Conservation (phyloP, 2,329 filamentous ascomycete genomes). For the Aspergillus carbonarius region DNA sequence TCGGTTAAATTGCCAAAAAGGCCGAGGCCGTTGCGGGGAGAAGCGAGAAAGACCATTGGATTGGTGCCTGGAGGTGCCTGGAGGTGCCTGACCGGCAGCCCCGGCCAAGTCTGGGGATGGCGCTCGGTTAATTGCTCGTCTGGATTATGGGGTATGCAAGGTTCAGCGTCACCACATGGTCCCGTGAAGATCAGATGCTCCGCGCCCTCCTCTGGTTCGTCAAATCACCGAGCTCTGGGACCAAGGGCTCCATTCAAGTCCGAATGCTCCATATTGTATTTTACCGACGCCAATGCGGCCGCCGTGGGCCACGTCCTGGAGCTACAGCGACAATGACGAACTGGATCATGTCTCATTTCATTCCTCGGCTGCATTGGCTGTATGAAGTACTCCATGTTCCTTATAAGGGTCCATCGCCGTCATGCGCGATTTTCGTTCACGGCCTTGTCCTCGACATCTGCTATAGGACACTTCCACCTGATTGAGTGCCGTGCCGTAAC, state of each 20-base stretch:
- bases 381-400: not conserved
- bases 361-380: not conserved
- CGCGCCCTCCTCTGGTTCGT: not conserved
- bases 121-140: not conserved
- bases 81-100: not conserved
- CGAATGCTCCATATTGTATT: not conserved
- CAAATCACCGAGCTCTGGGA: not conserved
- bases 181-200: conserved; percentile 4
- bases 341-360: not conserved
- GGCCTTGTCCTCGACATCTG: not conserved
- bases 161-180: conserved; percentile 1
- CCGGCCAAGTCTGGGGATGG: not conserved
- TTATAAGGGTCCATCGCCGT: conserved; percentile 3
- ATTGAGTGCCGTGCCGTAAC: not conserved
- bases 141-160: not conserved
- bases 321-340: not conserved
- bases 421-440: not conserved
- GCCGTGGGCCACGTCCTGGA: not conserved
- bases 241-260: not conserved
- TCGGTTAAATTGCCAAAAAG: conserved; percentile 4
- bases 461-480: not conserved
- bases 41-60: not conserved
- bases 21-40: conserved; percentile 1
- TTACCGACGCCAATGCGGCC: not conserved
- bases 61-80: not conserved